Conservation (phyloP, 2,329 filamentous ascomycete genomes). For the Rasamsonia emersonii region DNA sequence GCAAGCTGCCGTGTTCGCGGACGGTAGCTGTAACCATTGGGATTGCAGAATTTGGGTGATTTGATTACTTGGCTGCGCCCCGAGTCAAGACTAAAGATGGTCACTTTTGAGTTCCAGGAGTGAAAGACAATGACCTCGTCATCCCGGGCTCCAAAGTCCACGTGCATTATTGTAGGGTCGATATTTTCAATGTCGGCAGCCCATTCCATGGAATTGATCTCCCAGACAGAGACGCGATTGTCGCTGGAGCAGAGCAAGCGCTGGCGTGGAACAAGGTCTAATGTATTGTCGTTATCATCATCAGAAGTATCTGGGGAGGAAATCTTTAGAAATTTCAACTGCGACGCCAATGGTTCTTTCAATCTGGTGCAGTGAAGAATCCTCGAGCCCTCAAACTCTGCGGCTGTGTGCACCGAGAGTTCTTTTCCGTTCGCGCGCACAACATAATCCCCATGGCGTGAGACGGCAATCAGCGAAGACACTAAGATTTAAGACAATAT, state of each 20-base stretch:
- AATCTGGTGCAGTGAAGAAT: slow-evolving; percentile 23
- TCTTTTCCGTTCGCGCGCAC: slow-evolving; percentile 17
- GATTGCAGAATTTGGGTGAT: slow-evolving; percentile 29
- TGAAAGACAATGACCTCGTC: slow-evolving; percentile 32
- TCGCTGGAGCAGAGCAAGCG: slow-evolving; percentile 28
- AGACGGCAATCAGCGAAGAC: slow-evolving; percentile 12
- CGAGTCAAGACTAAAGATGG: slow-evolving; percentile 26
- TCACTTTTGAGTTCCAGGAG: slow-evolving; percentile 31
- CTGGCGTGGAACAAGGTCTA: slow-evolving; percentile 14
- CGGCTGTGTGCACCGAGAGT: slow-evolving; percentile 23
- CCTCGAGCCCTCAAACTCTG: slow-evolving; percentile 19
- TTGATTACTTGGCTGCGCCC: slow-evolving; percentile 31
- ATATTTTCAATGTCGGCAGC: slow-evolving; percentile 33
- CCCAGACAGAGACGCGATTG: slow-evolving; percentile 27
- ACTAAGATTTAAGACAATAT: no score
- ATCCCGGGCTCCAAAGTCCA: slow-evolving; percentile 30
- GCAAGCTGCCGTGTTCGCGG: slow-evolving; percentile 33
- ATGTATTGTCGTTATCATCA: slow-evolving; percentile 3
- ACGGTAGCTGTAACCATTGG: slow-evolving; percentile 29
- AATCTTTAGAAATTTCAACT: slow-evolving; percentile 24
- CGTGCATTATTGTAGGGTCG: slow-evolving; percentile 23
- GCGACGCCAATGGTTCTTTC: slow-evolving; percentile 18
- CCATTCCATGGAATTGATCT: slow-evolving; percentile 26
- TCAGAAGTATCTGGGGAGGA: slow-evolving; percentile 10
- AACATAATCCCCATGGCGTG: slow-evolving; percentile 9